These are phyloP conservation scores for Ceratobasidium sp. DNA, from an alignment of 1,284 basidiomycete species.

Conservation along the genomic window DNA sequence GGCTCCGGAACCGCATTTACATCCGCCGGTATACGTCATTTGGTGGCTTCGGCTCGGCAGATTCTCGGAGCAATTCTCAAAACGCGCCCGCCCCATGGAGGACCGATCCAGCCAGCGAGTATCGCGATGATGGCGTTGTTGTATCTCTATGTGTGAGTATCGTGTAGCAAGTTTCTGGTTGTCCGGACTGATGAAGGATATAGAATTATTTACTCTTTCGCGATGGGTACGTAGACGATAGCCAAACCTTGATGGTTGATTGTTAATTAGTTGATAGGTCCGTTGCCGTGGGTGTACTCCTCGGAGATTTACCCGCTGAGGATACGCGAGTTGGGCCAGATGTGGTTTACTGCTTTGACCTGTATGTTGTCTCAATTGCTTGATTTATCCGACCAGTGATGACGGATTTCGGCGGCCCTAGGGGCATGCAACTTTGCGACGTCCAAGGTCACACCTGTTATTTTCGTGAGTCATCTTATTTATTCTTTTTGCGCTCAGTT, in stretches of 20 bases:
- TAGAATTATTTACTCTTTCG: constrained; percentile 48
- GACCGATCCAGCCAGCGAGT: constrained; percentile 37
- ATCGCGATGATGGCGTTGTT: constrained; percentile 48
- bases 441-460: constrained; percentile 46
- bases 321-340: constrained; percentile 46
- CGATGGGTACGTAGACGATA: constrained; percentile 7
- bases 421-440: constrained; percentile 48
- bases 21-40: neutral
- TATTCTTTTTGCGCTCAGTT: neutral
- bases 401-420: neutral
- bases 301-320: constrained; percentile 47
- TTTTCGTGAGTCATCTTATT: constrained; percentile 43
- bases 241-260: neutral
- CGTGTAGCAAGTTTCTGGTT: neutral
- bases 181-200: neutral
- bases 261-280: constrained; percentile 28
- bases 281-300: constrained; percentile 48
- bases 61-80: constrained; percentile 46
- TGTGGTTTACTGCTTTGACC: constrained; percentile 46
- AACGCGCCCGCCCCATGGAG: constrained; percentile 33
- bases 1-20: neutral
- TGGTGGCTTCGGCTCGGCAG: constrained; percentile 22
- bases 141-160: constrained; percentile 47
- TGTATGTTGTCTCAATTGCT: constrained; percentile 10
- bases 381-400: too few relatives aligned